Conservation (phyloP, 148 eudicot genomes). For the Rhododendron williamsianum region DNA sequence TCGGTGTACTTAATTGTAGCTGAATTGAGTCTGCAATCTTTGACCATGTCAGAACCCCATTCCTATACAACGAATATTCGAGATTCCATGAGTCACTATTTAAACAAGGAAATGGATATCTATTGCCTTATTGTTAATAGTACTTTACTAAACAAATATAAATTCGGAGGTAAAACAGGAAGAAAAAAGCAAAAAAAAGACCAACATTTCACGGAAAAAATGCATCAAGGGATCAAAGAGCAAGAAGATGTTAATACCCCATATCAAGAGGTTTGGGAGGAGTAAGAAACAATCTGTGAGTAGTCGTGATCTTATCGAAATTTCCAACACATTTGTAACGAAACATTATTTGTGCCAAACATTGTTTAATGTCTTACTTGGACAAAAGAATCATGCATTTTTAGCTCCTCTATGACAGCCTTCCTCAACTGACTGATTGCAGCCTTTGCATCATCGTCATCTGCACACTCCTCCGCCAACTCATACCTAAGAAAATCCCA, state of each 20-base stretch:
- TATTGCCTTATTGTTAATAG: neutral
- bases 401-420: conserved; percentile 59
- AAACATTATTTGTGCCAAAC: neutral
- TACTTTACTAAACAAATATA: neutral
- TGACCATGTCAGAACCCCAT: conserved; percentile 62
- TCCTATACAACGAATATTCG: conserved; percentile 40
- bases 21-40: conserved; percentile 49
- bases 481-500: conserved; percentile 49
- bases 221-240: neutral
- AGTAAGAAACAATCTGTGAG: neutral
- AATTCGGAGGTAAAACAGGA: neutral
- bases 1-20: conserved; percentile 80
- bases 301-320: neutral
- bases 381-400: conserved; percentile 75
- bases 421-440: conserved; percentile 57
- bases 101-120: neutral
- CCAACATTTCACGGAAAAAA: neutral
- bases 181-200: neutral
- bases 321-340: neutral
- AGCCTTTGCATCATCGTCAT: conserved; percentile 79
- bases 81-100: neutral
- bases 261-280: neutral
- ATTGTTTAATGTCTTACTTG: conserved; percentile 42
- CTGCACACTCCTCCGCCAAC: conserved; percentile 86
- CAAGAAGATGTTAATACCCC: neutral